These are phyloP conservation scores for Geosmithia flava DNA, from an alignment of 2,329 filamentous ascomycete genomes.

Conservation along the genomic window DNA sequence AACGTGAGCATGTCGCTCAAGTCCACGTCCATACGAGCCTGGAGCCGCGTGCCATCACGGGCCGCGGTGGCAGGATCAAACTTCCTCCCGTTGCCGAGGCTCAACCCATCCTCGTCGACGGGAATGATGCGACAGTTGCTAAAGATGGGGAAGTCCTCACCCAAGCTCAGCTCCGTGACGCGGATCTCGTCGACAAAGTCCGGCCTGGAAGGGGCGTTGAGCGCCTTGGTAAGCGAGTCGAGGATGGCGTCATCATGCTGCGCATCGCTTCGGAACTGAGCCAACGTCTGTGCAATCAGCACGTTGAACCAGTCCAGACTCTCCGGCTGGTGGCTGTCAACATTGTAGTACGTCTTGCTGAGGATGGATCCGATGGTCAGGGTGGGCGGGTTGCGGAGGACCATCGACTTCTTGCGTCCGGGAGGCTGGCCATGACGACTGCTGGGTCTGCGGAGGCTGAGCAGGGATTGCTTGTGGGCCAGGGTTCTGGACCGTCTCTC, in stretches of 20 bases:
- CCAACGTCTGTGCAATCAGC: constrained; percentile 88
- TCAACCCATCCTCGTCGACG: constrained; percentile 66
- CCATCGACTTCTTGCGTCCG: constrained; percentile 56
- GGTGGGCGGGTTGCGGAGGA: constrained; percentile 59
- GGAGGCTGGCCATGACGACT: constrained; percentile 28
- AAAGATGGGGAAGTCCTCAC: constrained; percentile 97
- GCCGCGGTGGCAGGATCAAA: constrained; percentile 39
- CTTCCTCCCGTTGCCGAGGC: constrained; percentile 35
- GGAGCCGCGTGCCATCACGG: constrained; percentile 61
- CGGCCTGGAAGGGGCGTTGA: constrained; percentile 80
- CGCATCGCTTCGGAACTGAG: constrained; percentile 86
- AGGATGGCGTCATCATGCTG: constrained; percentile 86
- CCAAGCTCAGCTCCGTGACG: constrained; percentile 85
- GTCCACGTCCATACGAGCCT: constrained; percentile 95
- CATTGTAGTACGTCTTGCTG: constrained; percentile 95
- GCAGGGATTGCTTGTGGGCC: constrained; percentile 62
- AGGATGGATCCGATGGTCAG: constrained; percentile 90
- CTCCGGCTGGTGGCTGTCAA: constrained; percentile 89
- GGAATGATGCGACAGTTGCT: constrained; percentile 96
- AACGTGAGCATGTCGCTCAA: constrained; percentile 91
- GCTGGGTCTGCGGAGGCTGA: constrained; percentile 42
- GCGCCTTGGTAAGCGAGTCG: constrained; percentile 66
- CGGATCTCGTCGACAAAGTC: constrained; percentile 89
- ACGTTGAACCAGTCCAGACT: constrained; percentile 99
- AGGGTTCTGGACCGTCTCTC: constrained; percentile 62